A percentile compares a stretch with the other conserved stretches of the same genome.
Evolutionary conservation across 2,329 filamentous ascomycete genomes (phyloP).

Genomic region (Aspergillus transmontanensis): DNA sequence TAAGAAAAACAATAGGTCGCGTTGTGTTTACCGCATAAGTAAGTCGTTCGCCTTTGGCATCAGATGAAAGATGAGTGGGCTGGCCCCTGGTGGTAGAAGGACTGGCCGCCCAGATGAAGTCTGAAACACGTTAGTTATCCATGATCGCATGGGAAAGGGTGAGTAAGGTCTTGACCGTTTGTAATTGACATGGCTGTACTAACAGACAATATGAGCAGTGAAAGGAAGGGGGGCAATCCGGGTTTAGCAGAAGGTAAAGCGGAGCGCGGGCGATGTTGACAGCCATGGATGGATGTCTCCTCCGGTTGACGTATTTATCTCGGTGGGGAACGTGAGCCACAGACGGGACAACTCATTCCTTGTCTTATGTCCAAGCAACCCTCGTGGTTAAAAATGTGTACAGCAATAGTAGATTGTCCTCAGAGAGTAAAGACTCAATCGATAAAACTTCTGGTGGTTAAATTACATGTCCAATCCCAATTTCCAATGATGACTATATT

Average conservation of each 20-base stretch:
- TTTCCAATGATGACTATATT: background rate
- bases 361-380: background rate
- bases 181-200: slow-evolving; percentile 46
- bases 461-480: slow-evolving; percentile 6
- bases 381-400: background rate
- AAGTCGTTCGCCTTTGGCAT: slow-evolving; percentile 87
- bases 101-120: slow-evolving; percentile 78
- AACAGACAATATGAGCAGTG: slow-evolving; percentile 13
- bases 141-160: background rate
- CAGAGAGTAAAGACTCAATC: background rate
- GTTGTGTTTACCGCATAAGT: slow-evolving; percentile 76
- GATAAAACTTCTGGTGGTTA: background rate
- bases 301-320: slow-evolving; percentile 3
- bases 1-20: background rate
- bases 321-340: slow-evolving; percentile 1
- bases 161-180: slow-evolving; percentile 37
- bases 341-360: background rate
- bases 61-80: slow-evolving; percentile 83
- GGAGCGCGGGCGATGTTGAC: background rate
- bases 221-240: slow-evolving; percentile 9
- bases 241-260: slow-evolving; percentile 5
- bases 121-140: slow-evolving; percentile 39
- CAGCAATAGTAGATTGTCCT: background rate
- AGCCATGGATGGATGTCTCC: background rate
- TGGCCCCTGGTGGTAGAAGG: slow-evolving; percentile 83